Percentiles rank a stretch among this genome's conserved stretches.
Evolutionary conservation across 495 filamentous ascomycete genomes (phyloP).

Genomic region (Jackrogersella minutella): DNA sequence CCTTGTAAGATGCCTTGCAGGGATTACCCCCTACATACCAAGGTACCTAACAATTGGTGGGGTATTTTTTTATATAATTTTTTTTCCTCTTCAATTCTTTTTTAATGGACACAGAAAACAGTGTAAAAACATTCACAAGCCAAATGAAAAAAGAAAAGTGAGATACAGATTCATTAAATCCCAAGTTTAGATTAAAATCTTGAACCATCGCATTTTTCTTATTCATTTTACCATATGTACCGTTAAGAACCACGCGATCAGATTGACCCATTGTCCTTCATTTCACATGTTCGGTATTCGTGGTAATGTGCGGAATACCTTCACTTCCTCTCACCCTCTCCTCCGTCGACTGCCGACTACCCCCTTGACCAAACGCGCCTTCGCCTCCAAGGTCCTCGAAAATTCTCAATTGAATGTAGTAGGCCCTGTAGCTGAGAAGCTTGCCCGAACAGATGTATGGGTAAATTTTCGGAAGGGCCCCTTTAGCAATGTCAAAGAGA

Average conservation of each 20-base stretch:
- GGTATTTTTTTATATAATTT: too few relatives aligned
- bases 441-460: conserved; percentile 34
- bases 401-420: not conserved
- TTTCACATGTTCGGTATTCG: conserved; percentile 43
- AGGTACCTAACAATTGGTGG: too few relatives aligned
- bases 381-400: conserved; percentile 12
- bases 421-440: conserved; percentile 29
- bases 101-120: not conserved
- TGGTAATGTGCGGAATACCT: conserved; percentile 30
- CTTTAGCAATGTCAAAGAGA: not conserved
- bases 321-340: conserved; percentile 9
- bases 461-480: not conserved
- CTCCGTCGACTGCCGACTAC: not conserved
- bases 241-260: not conserved
- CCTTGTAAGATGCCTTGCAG: too few relatives aligned
- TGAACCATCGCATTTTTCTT: too few relatives aligned
- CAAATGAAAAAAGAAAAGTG: too few relatives aligned
- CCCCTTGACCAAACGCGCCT: not conserved
- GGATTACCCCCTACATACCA: too few relatives aligned
- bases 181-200: too few relatives aligned
- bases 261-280: conserved; percentile 7
- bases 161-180: too few relatives aligned
- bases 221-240: too few relatives aligned
- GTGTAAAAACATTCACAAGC: too few relatives aligned
- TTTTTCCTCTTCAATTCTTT: too few relatives aligned